A percentile compares a stretch with the other conserved stretches of the same genome.
phyloP scores from a whole-genome alignment of 129 eudicot species.

The Chrysanthemum seticuspe region DNA sequence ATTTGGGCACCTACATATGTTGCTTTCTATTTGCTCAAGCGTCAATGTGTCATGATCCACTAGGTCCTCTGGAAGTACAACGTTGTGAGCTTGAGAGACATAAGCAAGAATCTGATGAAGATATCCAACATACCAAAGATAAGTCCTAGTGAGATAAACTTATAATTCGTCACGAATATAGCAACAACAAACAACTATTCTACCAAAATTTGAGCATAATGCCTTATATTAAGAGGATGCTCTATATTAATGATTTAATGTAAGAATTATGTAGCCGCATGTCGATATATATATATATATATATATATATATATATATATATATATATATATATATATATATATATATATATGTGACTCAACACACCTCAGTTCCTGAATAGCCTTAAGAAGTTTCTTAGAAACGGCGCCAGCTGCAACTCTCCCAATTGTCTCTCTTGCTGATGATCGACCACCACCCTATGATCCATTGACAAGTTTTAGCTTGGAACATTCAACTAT shows the following conservation, averaged over 20 bases:
- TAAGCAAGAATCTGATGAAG: constrained; percentile 70
- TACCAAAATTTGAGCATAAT: no score
- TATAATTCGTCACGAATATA: no score
- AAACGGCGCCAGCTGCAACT: constrained; percentile 97
- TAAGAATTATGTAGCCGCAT: neutral
- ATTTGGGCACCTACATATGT: constrained; percentile 89
- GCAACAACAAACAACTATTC: no score
- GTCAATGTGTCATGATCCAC: constrained; percentile 79
- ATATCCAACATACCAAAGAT: no score
- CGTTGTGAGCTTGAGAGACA: constrained; percentile 87
- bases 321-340: no score
- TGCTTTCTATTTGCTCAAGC: constrained; percentile 90
- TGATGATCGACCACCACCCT: constrained; percentile 99
- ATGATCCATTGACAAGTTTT: constrained; percentile 25
- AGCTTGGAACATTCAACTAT: neutral
- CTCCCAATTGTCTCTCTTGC: constrained; percentile 99
- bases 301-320: no score
- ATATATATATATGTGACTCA: neutral
- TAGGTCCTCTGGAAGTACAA: constrained; percentile 78
- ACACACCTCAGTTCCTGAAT: constrained; percentile 85
- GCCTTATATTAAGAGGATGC: no score
- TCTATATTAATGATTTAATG: no score
- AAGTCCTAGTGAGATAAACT: no score
- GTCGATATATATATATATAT: no score
- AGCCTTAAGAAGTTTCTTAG: constrained; percentile 82